Base-by-base conservation (phyloP, 2,329 filamentous ascomycete species). In the Grosmannia penicillata region DNA sequence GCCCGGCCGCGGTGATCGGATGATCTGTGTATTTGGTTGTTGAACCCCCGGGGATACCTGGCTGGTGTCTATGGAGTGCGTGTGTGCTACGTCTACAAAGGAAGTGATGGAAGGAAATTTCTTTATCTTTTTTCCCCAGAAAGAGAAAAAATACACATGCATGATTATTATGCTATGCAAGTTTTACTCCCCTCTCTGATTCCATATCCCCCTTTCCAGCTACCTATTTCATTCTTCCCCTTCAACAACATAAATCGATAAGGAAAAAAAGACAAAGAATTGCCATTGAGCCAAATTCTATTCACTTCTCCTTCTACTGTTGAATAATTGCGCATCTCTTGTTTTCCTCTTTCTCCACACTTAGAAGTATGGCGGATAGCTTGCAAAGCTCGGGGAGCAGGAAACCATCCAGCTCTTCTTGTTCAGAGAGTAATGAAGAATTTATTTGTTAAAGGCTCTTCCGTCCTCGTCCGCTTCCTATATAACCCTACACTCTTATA, bases 41-140 rank as follows among this genome's bases (percentile, higher is more conserved):
- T 57, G 56, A 56, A 51, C 47, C 56, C 56, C 52, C 58, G 61
- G 67, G 61, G 60, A 63, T 66, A 62, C 38, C 45, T 40, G 45
- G 45, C 61, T 63, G 70, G 70, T 74, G 70, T 75, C 68, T 72
- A 65, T 60, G 70, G 70, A 73, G 70, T 73, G 62, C 69, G 70
- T 72, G 70, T 72, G 62, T 37, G n/a, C n/a, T n/a, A n/a, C n/a
- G 35, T 37, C 26, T 56, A 68, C 67, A 33, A 37, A 26, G 36
- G 33, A 33, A 32, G 18, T 21, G 33, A 28, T 17, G 28, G 38
- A 36, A 36, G 33, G 38, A 41, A 42, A 38, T 32, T 38, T 38
- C 28, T 37, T 37, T 9, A 22, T 43, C 40, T 41, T 39, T 42
- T 40, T 35, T 40, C 21, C 32, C 33, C 18, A 22, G 34, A 33